A percentile compares a stretch with the other conserved stretches of the same genome.
These are phyloP conservation scores for Lasiodiplodia gonubiensis DNA, from an alignment of 2,329 filamentous ascomycete genomes.

Conservation along the genomic window DNA sequence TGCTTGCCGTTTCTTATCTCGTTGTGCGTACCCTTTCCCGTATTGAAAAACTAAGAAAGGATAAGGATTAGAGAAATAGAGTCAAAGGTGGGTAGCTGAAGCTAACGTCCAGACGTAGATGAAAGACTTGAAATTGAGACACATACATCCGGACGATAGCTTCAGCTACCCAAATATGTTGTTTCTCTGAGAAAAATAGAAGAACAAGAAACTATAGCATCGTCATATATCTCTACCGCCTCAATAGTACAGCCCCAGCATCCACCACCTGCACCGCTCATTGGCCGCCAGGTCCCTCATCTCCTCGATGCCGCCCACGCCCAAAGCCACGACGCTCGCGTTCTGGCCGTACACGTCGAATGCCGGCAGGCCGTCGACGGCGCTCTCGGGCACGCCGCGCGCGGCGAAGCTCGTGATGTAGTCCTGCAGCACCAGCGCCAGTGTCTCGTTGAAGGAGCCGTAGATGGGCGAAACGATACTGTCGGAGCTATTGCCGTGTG, in stretches of 20 bases:
- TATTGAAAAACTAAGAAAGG: too few relatives aligned
- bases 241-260: neutral
- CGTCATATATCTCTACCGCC: too few relatives aligned
- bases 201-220: too few relatives aligned
- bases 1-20: too few relatives aligned
- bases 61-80: too few relatives aligned
- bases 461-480: slow-evolving; percentile 23
- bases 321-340: slow-evolving; percentile 52
- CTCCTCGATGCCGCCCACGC: slow-evolving; percentile 49
- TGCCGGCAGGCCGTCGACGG: slow-evolving; percentile 43
- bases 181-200: too few relatives aligned
- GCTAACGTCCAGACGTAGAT: too few relatives aligned
- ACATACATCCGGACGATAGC: too few relatives aligned
- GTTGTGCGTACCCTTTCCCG: too few relatives aligned
- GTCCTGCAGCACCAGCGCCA: slow-evolving; percentile 53
- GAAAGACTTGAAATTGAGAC: too few relatives aligned
- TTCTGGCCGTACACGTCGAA: slow-evolving; percentile 56
- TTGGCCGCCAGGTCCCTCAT: slow-evolving; percentile 54
- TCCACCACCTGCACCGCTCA: slow-evolving; percentile 59
- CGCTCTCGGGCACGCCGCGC: slow-evolving; percentile 44
- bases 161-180: too few relatives aligned
- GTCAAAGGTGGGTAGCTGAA: too few relatives aligned
- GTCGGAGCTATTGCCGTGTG: slow-evolving; percentile 26
- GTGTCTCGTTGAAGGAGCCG: slow-evolving; percentile 39
- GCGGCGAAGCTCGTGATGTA: slow-evolving; percentile 53